Base-by-base conservation (phyloP, 345 rosid genomes). In the Citrus cavaleriei region DNA sequence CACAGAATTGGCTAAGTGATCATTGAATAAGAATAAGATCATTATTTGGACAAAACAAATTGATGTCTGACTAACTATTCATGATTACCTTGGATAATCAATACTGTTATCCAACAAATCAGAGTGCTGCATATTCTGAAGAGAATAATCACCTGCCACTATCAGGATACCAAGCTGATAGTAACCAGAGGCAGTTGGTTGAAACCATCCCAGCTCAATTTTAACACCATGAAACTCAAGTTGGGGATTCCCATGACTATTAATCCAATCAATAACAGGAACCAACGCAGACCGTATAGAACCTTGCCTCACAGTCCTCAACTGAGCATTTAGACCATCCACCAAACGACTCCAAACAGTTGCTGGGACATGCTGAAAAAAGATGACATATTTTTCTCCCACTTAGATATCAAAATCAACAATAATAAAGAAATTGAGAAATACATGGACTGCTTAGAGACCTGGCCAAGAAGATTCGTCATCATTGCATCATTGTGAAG, bases 381-480 rank as follows among this genome's bases (percentile, higher is more conserved):
- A 76, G 60, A 70, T 65, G 24, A 76, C 54, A 82, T 10, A 18
- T 72, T 54, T 37, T 30, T 58, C 38, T 12, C 32, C 76, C 79
- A 76, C 62, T 46, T 64, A 61, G 55, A 72, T 62, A n/a, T 75
- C 49, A 46, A 73, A 81, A 22, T 49, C 46, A 75, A 6, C 22
- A 74, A 69, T 18, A 55, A 71, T 21, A 42, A 71, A 34, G 38
- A 49, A 60, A 55, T 9, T 35, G 40, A 58, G 12, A 54, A 64
- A 64, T 77, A 30, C 13, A 4, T 8, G 42, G 64, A 75, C 74
- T 58, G 70, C 67, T 19, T 85, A 70, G 71, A 83, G 80, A 93
- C 99, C 98, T 96, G 99, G 87, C 94, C 95, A 79, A 96, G 91
- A 78, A 96, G 97, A 90, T 87, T 96, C 68, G 95, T 91, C 85